Base-by-base conservation (phyloP, 176 grass and related monocot genomes). In the Typha latifolia region DNA sequence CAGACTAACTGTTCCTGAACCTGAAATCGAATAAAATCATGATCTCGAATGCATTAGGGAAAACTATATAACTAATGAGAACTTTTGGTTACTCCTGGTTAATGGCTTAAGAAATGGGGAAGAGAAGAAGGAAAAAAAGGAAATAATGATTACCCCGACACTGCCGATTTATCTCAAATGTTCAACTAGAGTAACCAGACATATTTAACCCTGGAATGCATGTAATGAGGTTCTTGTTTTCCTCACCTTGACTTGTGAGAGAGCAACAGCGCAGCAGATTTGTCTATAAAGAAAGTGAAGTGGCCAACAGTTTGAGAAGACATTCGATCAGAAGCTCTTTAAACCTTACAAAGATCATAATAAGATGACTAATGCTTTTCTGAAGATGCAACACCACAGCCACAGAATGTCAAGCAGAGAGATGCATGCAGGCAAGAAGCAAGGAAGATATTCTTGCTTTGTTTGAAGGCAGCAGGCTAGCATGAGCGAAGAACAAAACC, bases 401-500 rank as follows among this genome's bases (percentile, higher is more conserved):
- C 37, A 34, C 48, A 72, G 56, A 62, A 32, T 72, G 32, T 63
- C 32, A 62, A 63, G 34, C 62, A 55, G 16, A 13, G 51, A 18
- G 50, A 67, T 47, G 64, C 63, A 61, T 49, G 47, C 29, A 69
- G 47, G n/a, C 37, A 69, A 26, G 56, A 29, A 29, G 3, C 27
- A 51, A 69, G 34, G 49, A 15, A 1, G 63, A 49, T 19, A 51
- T 61, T 59, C 32, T 15, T 21, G 27, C 47, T 49, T 48, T 15
- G 13, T 71, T 82, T 47, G 66, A 70, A 62, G 14, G 5, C 14
- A 47, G 66, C 12, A 50, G 48, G 31, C 74, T 20, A n/a, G 43
- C 73, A 65, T 64, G 77, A 72, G 71, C 55, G 72, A 69, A 78
- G 82, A 91, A 96, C 78, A 86, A 96, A 91, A 86, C 77, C 88